A percentile compares a stretch with the other conserved stretches of the same genome.
Conservation (phyloP, 2,329 filamentous ascomycete genomes). For the Trichoderma afroharzianum region DNA sequence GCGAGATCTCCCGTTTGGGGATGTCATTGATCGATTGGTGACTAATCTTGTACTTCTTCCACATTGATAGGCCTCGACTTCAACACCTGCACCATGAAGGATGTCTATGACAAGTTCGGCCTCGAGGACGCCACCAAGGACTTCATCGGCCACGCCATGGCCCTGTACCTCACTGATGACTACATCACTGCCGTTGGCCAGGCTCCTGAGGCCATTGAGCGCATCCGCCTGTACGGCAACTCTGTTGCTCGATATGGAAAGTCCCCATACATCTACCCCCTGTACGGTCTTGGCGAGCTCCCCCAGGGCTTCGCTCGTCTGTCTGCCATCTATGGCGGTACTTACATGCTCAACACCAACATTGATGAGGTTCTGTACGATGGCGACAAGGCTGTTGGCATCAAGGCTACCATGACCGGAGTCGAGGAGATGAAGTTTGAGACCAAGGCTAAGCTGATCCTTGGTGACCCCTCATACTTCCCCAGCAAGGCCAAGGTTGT, state of each 20-base stretch:
- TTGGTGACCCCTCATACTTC: slow-evolving; percentile 97
- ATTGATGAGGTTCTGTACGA: slow-evolving; percentile 89
- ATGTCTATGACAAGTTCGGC: slow-evolving; percentile 98
- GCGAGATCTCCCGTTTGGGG: neutral
- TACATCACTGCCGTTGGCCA: slow-evolving; percentile 72
- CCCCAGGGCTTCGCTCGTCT: slow-evolving; percentile 96
- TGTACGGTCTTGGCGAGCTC: slow-evolving; percentile 95
- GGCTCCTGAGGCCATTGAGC: slow-evolving; percentile 82
- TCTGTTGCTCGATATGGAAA: slow-evolving; percentile 97
- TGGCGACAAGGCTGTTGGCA: slow-evolving; percentile 80
- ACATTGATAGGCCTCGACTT: slow-evolving; percentile 68
- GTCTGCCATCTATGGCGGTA: slow-evolving; percentile 96
- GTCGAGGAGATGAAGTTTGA: slow-evolving; percentile 90
- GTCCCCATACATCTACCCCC: slow-evolving; percentile 98
- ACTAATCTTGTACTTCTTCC: neutral
- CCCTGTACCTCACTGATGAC: slow-evolving; percentile 84
- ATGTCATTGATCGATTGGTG: neutral
- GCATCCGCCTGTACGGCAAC: slow-evolving; percentile 94
- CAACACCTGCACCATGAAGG: slow-evolving; percentile 80
- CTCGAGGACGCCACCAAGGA: slow-evolving; percentile 86
- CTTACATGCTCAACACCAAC: slow-evolving; percentile 97
- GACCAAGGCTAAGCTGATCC: slow-evolving; percentile 93
- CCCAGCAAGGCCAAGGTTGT: slow-evolving; percentile 80
- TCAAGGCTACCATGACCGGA: slow-evolving; percentile 95
- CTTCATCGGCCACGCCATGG: slow-evolving; percentile 98